Evolutionary conservation across 177 flowering plant species (phyloP).

Genomic region (Vitis hybrid): DNA sequence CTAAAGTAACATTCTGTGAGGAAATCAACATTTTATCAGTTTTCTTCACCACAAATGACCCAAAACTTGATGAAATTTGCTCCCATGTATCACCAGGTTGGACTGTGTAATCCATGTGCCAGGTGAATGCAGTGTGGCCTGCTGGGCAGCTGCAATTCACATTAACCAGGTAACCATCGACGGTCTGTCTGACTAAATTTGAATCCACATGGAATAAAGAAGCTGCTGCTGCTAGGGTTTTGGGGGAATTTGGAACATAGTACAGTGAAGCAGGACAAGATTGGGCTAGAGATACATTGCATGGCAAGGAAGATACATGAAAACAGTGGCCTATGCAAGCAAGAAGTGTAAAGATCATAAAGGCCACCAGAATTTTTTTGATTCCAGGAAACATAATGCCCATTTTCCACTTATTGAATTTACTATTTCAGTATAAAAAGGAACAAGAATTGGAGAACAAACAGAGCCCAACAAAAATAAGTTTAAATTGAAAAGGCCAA

Average conservation of each 20-base stretch:
- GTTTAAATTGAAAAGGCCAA: no score
- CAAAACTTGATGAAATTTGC: conserved; percentile 24
- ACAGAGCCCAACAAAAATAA: no score
- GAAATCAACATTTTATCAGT: conserved; percentile 17
- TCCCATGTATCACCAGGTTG: conserved; percentile 33
- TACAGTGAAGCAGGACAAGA: conserved; percentile 34
- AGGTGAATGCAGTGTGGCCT: conserved; percentile 18
- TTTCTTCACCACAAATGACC: conserved; percentile 26
- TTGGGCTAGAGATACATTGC: conserved; percentile 21
- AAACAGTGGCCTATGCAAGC: conserved; percentile 7
- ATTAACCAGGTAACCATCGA: conserved; percentile 29
- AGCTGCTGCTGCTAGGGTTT: conserved; percentile 23
- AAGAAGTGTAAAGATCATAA: conserved; percentile 6
- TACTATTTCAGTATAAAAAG: no score
- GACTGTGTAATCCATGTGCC: conserved; percentile 26
- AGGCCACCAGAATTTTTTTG: neutral
- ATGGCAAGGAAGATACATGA: conserved; percentile 13
- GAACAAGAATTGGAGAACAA: no score
- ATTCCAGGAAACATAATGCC: neutral
- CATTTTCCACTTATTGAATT: conserved; percentile 3
- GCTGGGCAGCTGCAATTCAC: conserved; percentile 31
- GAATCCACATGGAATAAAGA: conserved; percentile 25
- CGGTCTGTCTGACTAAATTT: conserved; percentile 17
- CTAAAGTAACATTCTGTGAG: conserved; percentile 19
- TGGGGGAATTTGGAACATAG: conserved; percentile 19